Conservation (phyloP, 2,329 filamentous ascomycete genomes). For the Hysterium pulicare region DNA sequence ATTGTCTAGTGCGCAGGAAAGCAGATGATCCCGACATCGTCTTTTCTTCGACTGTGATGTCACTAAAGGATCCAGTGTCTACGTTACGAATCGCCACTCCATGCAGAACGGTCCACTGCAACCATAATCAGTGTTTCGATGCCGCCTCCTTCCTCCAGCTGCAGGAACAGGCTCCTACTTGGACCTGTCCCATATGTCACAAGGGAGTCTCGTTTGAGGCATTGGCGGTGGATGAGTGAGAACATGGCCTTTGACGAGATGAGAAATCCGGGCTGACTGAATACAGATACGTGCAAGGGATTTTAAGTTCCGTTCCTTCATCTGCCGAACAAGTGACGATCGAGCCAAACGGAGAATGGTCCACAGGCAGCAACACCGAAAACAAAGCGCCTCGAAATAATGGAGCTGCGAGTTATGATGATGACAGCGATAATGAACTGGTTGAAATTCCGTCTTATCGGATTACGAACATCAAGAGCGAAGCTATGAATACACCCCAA, state of each 20-base stretch:
- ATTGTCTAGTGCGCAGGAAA: slow-evolving; percentile 65
- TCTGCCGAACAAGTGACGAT: slow-evolving; percentile 83
- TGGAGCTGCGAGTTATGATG: slow-evolving; percentile 27
- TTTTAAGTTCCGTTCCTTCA: slow-evolving; percentile 68
- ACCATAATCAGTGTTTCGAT: slow-evolving; percentile 93
- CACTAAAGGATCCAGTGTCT: slow-evolving; percentile 87
- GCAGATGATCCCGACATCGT: slow-evolving; percentile 86
- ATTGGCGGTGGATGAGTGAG: slow-evolving; percentile 82
- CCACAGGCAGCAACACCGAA: slow-evolving; percentile 44
- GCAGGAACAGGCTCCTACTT: slow-evolving; percentile 93
- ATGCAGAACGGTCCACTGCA: slow-evolving; percentile 74
- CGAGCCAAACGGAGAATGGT: slow-evolving; percentile 82
- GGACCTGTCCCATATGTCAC: slow-evolving; percentile 93
- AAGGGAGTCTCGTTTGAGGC: slow-evolving; percentile 76
- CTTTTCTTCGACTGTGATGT: slow-evolving; percentile 82
- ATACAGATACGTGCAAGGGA: slow-evolving; percentile 77
- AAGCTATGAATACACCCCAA: slow-evolving; percentile 33
- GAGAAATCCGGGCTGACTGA: slow-evolving; percentile 9
- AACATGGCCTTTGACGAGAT: slow-evolving; percentile 1
- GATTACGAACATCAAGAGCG: slow-evolving; percentile 39
- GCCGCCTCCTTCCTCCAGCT: slow-evolving; percentile 87
- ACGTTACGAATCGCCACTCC: slow-evolving; percentile 78
- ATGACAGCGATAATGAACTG: slow-evolving; percentile 44
- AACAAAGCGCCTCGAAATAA: slow-evolving; percentile 35
- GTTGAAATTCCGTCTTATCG: slow-evolving; percentile 43